Base-by-base conservation (phyloP, 23 red algal species). In the Rhodosorus marinus region DNA sequence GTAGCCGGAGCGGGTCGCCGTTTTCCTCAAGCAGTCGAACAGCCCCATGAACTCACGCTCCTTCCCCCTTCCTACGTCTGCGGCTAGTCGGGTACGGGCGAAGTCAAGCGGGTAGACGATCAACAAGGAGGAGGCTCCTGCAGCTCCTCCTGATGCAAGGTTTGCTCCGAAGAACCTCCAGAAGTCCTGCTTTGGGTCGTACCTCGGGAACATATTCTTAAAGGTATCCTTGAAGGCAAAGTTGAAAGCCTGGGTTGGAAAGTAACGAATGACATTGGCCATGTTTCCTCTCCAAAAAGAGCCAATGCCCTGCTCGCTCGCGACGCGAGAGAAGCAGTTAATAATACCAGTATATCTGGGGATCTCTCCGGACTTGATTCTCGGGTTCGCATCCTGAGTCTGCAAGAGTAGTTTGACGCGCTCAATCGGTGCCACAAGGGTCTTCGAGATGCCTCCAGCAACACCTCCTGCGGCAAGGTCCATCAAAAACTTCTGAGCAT, bases 141-240 rank as follows among this genome's bases (percentile, higher is more conserved):
- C 90, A 6, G 73, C 60, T 60, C 90, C 90, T 62, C 90, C 90
- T 19, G 76, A 64, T 6, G 90, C 90, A 25, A 98, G 24, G 63
- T 98, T 98, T n/a, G 75, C 46, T 69, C 71, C 57, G 67, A 84
- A 84, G 47, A 86, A 98, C 20, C 66, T 69, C 49, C 64, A 78
- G 36, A 85, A 98, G 51, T 98, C 32, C 32, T 67, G 74, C 53
- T 98, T 82, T 22, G 78, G 78, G 62, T 98, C 79, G 28, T 83
- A 81, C 55, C 70, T 81, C 23, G 78, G 70, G 72, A 98, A 98
- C 56, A 85, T 82, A 61, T 75, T 65, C 90, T 98, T 98, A 33
- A 83, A 85, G 24, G 73, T 98, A 51, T 98, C 90, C 65, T 98
- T 98, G 66, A 98, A 98, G 6, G 90, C 90, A 98, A 98, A 98